phyloP scores from a whole-genome alignment of 805 yeast genomes.

The Scheffersomyces coipomensis region DNA sequence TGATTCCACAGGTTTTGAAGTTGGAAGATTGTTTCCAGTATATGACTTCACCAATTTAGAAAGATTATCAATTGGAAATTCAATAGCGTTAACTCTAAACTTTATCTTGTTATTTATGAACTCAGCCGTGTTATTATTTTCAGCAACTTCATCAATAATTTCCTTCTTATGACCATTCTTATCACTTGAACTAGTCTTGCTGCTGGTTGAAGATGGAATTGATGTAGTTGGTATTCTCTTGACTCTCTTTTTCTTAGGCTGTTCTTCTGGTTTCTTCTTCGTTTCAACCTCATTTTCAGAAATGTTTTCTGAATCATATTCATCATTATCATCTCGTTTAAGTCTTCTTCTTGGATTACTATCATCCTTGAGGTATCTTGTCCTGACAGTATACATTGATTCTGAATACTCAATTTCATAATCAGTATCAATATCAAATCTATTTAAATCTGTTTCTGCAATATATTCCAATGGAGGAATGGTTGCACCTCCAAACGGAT shows the following conservation, averaged over 20 bases:
- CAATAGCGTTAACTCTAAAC: background rate
- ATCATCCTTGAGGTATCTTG: conserved; percentile 39
- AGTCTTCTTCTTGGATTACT: conserved; percentile 17
- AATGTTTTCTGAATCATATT: background rate
- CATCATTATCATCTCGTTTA: background rate
- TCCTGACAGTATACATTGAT: conserved; percentile 45
- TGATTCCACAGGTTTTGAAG: conserved; percentile 12
- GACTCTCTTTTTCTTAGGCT: background rate
- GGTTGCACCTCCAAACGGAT: conserved; percentile 54
- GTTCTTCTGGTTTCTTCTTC: background rate
- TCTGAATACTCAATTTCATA: conserved; percentile 48
- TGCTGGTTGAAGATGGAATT: background rate
- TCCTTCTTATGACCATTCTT: background rate
- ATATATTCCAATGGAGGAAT: conserved; percentile 38
- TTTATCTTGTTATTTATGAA: background rate
- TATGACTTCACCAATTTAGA: conserved; percentile 9
- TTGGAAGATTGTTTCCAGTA: conserved; percentile 7
- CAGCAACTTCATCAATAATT: background rate
- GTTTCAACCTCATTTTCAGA: background rate
- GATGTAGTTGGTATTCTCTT: background rate
- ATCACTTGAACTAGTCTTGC: background rate
- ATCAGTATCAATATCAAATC: conserved; percentile 47
- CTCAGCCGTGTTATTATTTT: background rate
- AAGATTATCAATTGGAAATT: conserved; percentile 6
- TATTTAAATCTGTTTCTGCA: conserved; percentile 20